Evolutionary conservation across 1,284 basidiomycete species (phyloP).

Genomic region (Microbotryum lychnidis-dioicae): DNA sequence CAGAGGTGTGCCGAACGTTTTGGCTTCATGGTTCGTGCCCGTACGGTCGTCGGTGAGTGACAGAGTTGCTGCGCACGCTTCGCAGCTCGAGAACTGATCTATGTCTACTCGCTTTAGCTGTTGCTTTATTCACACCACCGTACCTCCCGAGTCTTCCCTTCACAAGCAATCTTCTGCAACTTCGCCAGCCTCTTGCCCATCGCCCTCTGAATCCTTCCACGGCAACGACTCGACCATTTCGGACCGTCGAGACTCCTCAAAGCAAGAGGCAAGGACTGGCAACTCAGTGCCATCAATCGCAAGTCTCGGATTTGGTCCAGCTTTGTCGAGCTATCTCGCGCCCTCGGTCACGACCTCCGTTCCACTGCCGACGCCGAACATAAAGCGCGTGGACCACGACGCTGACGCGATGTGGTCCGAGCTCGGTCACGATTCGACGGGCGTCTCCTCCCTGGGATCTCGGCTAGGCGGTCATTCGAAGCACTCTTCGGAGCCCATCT

Average conservation of each 20-base stretch:
- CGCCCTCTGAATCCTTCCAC: not conserved
- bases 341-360: not conserved
- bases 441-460: not conserved
- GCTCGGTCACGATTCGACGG: not conserved
- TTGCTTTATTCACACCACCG: constrained; percentile 71
- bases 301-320: constrained; percentile 18
- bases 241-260: not conserved
- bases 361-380: constrained; percentile 6
- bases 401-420: not conserved
- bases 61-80: not conserved
- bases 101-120: constrained; percentile 41
- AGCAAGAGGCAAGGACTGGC: not conserved
- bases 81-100: too few species aligned
- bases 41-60: constrained; percentile 60
- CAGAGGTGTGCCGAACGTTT: constrained; percentile 83
- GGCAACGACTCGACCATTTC: constrained; percentile 1
- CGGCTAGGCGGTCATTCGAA: not conserved
- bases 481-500: constrained; percentile 3
- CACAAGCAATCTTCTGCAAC: not conserved
- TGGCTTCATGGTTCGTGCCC: constrained; percentile 84
- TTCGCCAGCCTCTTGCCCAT: not conserved
- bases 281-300: constrained; percentile 16
- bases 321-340: constrained; percentile 18
- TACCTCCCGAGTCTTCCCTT: not conserved
- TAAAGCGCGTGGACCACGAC: constrained; percentile 2